A percentile compares a stretch with the other conserved stretches of the same genome.
Conservation (phyloP, 495 filamentous ascomycete species). For the Hapsidospora chrysogenum region DNA sequence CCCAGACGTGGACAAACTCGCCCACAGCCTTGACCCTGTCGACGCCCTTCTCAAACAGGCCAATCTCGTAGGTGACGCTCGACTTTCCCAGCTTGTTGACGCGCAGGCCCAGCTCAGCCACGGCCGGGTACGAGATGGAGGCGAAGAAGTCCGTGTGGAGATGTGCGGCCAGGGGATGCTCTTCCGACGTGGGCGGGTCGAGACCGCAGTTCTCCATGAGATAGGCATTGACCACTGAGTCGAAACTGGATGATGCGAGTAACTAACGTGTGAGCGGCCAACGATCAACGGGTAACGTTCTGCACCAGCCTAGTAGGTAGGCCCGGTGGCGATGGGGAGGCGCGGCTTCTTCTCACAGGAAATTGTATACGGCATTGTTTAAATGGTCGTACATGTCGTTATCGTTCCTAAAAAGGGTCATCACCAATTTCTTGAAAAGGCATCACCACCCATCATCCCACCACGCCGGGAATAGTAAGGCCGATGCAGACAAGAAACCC, state of each 20-base stretch:
- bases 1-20: conserved; percentile 79
- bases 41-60: conserved; percentile 60
- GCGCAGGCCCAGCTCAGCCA: conserved; percentile 64
- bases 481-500: too few species aligned
- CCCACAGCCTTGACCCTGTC: conserved; percentile 75
- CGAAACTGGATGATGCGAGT: conserved; percentile 43
- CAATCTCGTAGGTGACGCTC: conserved; percentile 86
- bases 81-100: conserved; percentile 73
- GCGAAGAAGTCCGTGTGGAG: conserved; percentile 74
- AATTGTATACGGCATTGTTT: conserved; percentile 74
- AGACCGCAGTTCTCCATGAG: conserved; percentile 67
- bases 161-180: conserved; percentile 70
- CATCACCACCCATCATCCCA: too few species aligned
- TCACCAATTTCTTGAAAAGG: too few species aligned
- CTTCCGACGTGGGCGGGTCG: conserved; percentile 46
- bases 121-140: conserved; percentile 65
- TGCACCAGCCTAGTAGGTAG: not conserved
- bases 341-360: conserved; percentile 29
- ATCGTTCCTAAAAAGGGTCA: too few species aligned
- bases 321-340: not conserved
- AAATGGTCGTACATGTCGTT: conserved; percentile 91
- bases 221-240: conserved; percentile 83
- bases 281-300: not conserved
- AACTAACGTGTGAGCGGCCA: too few species aligned
- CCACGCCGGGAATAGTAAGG: too few species aligned